Evolutionary conservation across 495 filamentous ascomycete genomes (phyloP).

Genomic region (Xylaria telfairii): DNA sequence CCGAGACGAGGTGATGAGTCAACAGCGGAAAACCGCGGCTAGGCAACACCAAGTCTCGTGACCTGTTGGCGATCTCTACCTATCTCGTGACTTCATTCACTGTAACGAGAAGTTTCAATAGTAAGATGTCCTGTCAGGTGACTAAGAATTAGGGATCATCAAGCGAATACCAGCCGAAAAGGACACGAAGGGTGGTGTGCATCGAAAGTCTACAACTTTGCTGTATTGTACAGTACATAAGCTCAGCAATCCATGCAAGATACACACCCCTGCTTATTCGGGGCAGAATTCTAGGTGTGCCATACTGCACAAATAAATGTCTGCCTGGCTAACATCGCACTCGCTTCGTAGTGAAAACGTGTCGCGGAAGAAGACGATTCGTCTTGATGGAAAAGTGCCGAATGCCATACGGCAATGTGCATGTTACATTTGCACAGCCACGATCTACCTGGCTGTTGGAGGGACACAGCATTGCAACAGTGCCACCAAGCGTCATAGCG

Average conservation of each 20-base stretch:
- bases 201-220: neutral
- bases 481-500: neutral
- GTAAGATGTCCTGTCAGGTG: conserved; percentile 1
- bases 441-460: neutral
- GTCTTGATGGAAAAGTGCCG: conserved; percentile 2
- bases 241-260: conserved; percentile 5
- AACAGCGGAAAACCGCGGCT: conserved; percentile 12
- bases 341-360: neutral
- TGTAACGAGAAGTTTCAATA: neutral
- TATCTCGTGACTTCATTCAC: conserved; percentile 11
- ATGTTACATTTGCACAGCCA: conserved; percentile 20
- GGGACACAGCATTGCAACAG: neutral
- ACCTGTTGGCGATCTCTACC: neutral
- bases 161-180: neutral
- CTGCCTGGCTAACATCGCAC: neutral
- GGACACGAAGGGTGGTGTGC: neutral
- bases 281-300: neutral
- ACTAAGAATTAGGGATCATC: neutral
- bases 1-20: conserved; percentile 4
- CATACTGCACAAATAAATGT: too few relatives aligned
- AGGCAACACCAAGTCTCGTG: conserved; percentile 15
- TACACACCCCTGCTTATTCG: neutral
- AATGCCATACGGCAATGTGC: conserved; percentile 18
- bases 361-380: neutral
- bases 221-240: neutral